Evolutionary conservation across 352 stramenopile genomes (phyloP), one percentile per base, ranked within the genome.

Genomic region (Globisporangium sylvaticum): DNA sequence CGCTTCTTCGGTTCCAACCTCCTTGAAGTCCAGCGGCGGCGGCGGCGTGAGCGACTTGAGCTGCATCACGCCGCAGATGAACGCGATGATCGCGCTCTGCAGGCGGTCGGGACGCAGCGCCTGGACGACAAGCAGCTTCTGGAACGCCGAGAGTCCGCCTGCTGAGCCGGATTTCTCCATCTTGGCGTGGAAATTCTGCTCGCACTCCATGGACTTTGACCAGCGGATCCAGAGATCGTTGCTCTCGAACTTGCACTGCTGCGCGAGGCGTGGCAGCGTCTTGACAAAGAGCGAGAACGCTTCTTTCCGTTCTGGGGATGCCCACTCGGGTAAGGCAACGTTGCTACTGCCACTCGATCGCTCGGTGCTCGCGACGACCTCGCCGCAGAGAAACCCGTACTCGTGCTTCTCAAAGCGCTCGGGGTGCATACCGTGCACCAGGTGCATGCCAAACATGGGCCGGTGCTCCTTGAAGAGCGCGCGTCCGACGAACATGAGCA

Each of bases 381-480:
- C 83, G 12, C 95, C 95, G 20, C 89, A 94, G 69, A 98, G 98
- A 32, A 97, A 87, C 62, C 95, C 90, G 75, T 95, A 98, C 72
- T 98, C 95, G 32, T 96, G 80, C 61, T 87, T 80, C n/a, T 97
- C 88, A 54, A 98, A 98, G 20, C 88, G 90, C 6, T 98, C 87
- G 0, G 76, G 72, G 58, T 97, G 90, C 89, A 98, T 98, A 1
- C 87, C 93, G 53, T 97, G 89, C 25, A 98, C 91, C 15, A 98
- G 65, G 46, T 98, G 95, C 65, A 98, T 76, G 0, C 90, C 95
- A 68, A 98, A 98, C 84, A 98, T 98, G 0, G 90, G 83, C 0
- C 94, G 80, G 58, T 98, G 90, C 54, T 93, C 90, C 71, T 98
- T 98, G 69, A 98, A 97, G 3, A 98, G 72, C 14, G 88, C 83